Evolutionary conservation across 2,329 filamentous ascomycete species (phyloP).

Genomic region (Colletotrichum musae): DNA sequence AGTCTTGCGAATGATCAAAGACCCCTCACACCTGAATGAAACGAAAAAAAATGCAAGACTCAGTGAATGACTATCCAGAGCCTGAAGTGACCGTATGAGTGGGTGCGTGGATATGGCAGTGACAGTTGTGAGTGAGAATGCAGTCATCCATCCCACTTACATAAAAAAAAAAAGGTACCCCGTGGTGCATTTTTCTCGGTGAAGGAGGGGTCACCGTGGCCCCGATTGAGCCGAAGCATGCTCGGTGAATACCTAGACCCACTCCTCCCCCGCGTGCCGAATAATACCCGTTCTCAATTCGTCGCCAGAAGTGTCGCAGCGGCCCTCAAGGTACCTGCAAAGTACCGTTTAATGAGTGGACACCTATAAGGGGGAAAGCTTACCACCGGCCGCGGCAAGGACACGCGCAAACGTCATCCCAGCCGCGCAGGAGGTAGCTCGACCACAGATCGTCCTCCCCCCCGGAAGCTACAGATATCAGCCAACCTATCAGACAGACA

Average conservation of each 20-base stretch:
- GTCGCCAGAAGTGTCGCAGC: slow-evolving; percentile 1
- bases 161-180: slow-evolving; percentile 17
- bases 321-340: slow-evolving; percentile 11
- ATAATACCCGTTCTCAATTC: slow-evolving; percentile 22
- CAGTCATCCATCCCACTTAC: slow-evolving; percentile 33
- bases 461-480: not conserved
- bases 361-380: slow-evolving; percentile 32
- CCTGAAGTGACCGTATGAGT: not conserved
- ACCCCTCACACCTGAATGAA: not conserved
- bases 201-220: slow-evolving; percentile 29
- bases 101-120: slow-evolving; percentile 11
- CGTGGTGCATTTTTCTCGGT: slow-evolving; percentile 42
- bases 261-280: not conserved
- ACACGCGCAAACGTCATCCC: slow-evolving; percentile 42
- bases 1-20: not conserved
- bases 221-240: not conserved
- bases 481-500: too few species aligned
- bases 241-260: slow-evolving; percentile 8
- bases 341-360: slow-evolving; percentile 26
- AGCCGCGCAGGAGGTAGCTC: slow-evolving; percentile 29
- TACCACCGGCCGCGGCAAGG: slow-evolving; percentile 15
- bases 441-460: slow-evolving; percentile 17
- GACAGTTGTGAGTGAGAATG: slow-evolving; percentile 12
- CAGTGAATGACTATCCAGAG: slow-evolving; percentile 1
- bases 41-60: not conserved